Evolutionary conservation across 2,329 filamentous ascomycete species (phyloP).

Genomic region (Calycina marina): DNA sequence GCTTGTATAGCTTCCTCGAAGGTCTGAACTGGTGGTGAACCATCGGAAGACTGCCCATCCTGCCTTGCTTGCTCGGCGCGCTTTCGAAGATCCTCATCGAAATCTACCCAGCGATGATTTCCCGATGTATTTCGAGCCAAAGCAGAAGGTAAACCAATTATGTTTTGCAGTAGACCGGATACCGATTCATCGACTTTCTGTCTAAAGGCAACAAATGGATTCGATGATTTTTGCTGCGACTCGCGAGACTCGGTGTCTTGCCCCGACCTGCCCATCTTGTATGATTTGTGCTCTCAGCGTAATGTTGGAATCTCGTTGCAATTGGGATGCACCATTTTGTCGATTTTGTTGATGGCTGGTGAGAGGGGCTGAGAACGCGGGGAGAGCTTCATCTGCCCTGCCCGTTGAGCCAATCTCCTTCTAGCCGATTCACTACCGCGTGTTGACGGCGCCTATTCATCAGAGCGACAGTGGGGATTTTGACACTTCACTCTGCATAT

Average conservation of each 20-base stretch:
- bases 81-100: slow-evolving; percentile 16
- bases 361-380: too few species aligned
- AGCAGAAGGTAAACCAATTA: slow-evolving; percentile 21
- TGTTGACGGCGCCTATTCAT: too few species aligned
- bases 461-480: neutral
- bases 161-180: slow-evolving; percentile 20
- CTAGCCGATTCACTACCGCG: too few species aligned
- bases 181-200: slow-evolving; percentile 20
- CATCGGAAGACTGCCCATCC: too few species aligned
- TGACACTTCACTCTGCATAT: slow-evolving; percentile 1
- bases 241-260: slow-evolving; percentile 8
- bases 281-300: too few species aligned
- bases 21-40: too few species aligned
- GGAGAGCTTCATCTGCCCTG: too few species aligned
- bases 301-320: too few species aligned
- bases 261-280: slow-evolving; percentile 3
- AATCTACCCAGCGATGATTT: slow-evolving; percentile 14
- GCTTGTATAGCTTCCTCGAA: too few species aligned
- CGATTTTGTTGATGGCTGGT: too few species aligned
- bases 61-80: slow-evolving; percentile 16
- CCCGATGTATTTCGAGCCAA: slow-evolving; percentile 12
- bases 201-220: slow-evolving; percentile 21
- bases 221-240: slow-evolving; percentile 11
- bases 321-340: too few species aligned
- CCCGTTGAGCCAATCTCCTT: too few species aligned